Evolutionary conservation across 2,329 filamentous ascomycete species (phyloP).

Genomic region (Pseudogymnoascus destructans): DNA sequence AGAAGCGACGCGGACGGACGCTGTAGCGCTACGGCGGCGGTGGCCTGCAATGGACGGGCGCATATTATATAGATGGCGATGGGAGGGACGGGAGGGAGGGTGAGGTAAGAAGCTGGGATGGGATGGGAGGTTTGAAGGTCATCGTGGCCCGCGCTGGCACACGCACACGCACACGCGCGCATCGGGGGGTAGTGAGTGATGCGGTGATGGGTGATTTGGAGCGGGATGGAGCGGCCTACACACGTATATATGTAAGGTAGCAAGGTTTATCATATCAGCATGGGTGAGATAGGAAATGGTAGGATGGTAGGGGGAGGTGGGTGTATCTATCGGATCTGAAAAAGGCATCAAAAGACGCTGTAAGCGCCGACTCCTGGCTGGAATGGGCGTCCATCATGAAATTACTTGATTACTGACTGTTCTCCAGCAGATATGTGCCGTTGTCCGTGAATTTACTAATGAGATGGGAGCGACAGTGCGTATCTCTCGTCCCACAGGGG

Average conservation of each 20-base stretch:
- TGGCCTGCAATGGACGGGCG: background rate
- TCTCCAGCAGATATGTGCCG: background rate
- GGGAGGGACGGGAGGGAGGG: background rate
- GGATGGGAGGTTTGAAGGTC: background rate
- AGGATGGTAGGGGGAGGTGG: background rate
- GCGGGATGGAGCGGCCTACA: background rate
- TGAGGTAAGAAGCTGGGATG: background rate
- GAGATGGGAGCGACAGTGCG: background rate
- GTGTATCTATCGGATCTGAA: background rate
- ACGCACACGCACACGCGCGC: background rate
- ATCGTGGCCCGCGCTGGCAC: constrained; percentile 2
- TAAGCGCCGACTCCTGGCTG: background rate
- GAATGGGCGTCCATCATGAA: background rate
- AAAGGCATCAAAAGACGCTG: background rate
- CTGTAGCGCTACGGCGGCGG: background rate
- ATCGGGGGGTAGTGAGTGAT: background rate
- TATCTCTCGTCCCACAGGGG: background rate
- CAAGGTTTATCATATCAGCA: background rate
- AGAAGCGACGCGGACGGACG: background rate
- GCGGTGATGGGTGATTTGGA: background rate
- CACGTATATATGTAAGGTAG: background rate
- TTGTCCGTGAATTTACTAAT: constrained; percentile 1
- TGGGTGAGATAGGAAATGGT: background rate
- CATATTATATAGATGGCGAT: background rate
- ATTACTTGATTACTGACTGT: background rate